Evolutionary conservation across 2,329 filamentous ascomycete species (phyloP), one percentile per base, ranked within the genome.

Genomic region (Trichoderma simmonsii): DNA sequence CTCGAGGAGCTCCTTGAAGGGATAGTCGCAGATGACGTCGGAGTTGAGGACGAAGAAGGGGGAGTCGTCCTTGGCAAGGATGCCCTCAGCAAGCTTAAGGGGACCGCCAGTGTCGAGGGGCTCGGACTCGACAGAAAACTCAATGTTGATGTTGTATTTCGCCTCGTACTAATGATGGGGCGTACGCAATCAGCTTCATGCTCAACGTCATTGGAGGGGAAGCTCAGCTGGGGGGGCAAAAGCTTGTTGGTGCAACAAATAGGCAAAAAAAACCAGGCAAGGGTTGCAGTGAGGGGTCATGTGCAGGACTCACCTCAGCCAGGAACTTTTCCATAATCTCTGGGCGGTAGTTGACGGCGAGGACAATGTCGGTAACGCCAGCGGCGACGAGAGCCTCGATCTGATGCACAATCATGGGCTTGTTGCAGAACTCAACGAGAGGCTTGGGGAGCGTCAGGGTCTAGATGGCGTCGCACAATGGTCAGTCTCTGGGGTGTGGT

Each of bases 41-140:
- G 94, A 97, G 88, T 99, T 99, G 78, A 99, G 91, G 70, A 99
- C 96, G 83, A 99, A 98, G 87, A 98, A 98, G 70, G 96, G 96
- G 28, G 89, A 87, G 82, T 98, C 93, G 81, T 98, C 95, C 86
- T 98, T 98, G 81, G 89, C 92, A 70, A 99, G 89, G 77, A 95
- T 94, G 80, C 92, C 89, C 85, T 98, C 95, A 73, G 95, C 95
- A 74, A 99, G 90, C 87, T 98, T 99, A 77, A 99, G 87, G 74
- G 95, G 96, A 71, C 95, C 95, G 75, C 95, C 95, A 72, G 95
- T 99, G 78, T 96, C 95, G 73, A 99, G 89, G 74, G 95, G 95
- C 84, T 99, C 95, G 71, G 91, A 92, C 86, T 99, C 95, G 85
- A 99, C 92, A 70, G 95, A 98, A 88, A 98, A 98, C 79, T 94